Conservation (phyloP, 805 yeast species). For the Maudiozyma serrabonitensis region DNA sequence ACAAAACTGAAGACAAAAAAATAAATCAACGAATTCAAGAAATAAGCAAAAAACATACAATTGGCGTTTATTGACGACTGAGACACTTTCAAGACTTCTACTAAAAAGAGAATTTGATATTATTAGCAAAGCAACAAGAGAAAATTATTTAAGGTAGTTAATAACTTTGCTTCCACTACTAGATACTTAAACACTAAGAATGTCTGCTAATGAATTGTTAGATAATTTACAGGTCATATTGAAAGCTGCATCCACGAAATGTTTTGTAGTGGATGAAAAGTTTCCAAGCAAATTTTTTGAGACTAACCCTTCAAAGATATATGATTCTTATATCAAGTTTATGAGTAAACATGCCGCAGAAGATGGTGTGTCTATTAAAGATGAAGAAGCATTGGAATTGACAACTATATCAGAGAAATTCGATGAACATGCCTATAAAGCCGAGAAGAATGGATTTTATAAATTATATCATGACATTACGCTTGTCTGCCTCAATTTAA, state of each 20-base stretch:
- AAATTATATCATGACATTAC: slow-evolving; percentile 58
- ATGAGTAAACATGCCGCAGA: slow-evolving; percentile 21
- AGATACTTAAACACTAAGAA: not conserved
- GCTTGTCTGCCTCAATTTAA: slow-evolving; percentile 40
- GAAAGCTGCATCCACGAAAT: slow-evolving; percentile 26
- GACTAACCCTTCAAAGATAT: slow-evolving; percentile 34
- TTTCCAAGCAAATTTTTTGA: slow-evolving; percentile 44
- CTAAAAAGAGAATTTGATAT: too few species aligned
- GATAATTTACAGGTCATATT: slow-evolving; percentile 15
- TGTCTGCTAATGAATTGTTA: slow-evolving; percentile 6
- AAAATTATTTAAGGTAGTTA: too few species aligned
- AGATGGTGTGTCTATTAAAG: slow-evolving; percentile 12
- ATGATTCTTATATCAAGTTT: slow-evolving; percentile 33
- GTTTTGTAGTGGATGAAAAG: slow-evolving; percentile 24
- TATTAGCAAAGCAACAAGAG: too few species aligned
- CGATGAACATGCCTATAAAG: slow-evolving; percentile 31
- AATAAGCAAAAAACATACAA: too few species aligned
- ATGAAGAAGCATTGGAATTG: slow-evolving; percentile 17
- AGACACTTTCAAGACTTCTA: too few species aligned
- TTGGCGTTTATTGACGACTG: too few species aligned
- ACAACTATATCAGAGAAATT: slow-evolving; percentile 39
- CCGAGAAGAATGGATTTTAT: slow-evolving; percentile 36
- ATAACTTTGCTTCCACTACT: too few species aligned
- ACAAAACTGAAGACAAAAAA: too few species aligned
- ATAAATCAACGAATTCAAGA: too few species aligned